A percentile compares a stretch with the other conserved stretches of the same genome.
These are phyloP conservation scores for Kwoniella europaea DNA, from an alignment of 768 basidiomycete species.

Conservation along the genomic window DNA sequence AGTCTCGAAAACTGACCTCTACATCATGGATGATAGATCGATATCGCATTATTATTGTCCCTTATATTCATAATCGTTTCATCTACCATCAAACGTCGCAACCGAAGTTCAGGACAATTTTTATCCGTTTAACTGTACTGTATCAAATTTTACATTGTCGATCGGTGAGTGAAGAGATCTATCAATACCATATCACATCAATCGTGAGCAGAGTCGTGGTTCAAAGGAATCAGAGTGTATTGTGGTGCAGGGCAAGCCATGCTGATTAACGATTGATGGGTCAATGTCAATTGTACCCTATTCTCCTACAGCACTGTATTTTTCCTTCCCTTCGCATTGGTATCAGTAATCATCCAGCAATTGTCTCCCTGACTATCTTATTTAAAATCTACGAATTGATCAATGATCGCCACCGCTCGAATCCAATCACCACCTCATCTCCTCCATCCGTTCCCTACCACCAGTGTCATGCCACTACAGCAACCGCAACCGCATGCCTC, in stretches of 20 bases:
- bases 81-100: background rate
- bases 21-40: no score
- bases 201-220: background rate
- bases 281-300: slow-evolving; percentile 6
- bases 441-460: slow-evolving; percentile 9
- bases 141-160: background rate
- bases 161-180: background rate
- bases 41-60: background rate
- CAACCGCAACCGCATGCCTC: slow-evolving; percentile 5
- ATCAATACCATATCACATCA: background rate
- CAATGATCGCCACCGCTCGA: slow-evolving; percentile 26
- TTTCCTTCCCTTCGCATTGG: no score
- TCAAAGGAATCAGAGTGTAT: background rate
- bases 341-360: background rate
- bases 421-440: slow-evolving; percentile 26
- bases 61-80: slow-evolving; percentile 6
- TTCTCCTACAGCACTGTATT: background rate
- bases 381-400: background rate
- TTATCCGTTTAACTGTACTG: background rate
- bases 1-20: background rate
- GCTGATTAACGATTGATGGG: slow-evolving; percentile 1
- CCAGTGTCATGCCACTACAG: slow-evolving; percentile 4
- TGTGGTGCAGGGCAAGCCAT: background rate
- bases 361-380: background rate
- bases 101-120: background rate